Evolutionary conservation across 2,329 filamentous ascomycete genomes (phyloP).

Genomic region (Ophiostoma sp.): DNA sequence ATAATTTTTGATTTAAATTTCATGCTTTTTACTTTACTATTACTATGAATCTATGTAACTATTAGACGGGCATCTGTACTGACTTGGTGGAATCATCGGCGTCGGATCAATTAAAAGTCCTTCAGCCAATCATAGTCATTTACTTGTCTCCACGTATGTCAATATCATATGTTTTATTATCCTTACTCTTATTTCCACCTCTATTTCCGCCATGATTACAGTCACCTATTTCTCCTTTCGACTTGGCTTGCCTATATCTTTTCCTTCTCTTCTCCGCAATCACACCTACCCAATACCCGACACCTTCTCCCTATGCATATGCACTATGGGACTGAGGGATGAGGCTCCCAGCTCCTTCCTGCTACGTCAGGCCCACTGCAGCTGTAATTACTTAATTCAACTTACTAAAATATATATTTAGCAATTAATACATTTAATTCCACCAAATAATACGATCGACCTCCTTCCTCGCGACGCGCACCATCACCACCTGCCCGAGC

Average conservation of each 20-base stretch:
- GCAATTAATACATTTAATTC: neutral
- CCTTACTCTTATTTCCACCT: no score
- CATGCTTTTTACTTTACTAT: no score
- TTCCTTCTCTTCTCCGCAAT: neutral
- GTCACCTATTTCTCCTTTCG: neutral
- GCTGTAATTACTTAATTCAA: constrained; percentile 5
- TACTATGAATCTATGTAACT: no score
- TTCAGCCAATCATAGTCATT: no score
- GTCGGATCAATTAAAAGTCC: no score
- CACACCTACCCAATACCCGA: neutral
- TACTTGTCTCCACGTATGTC: no score
- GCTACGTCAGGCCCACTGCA: neutral
- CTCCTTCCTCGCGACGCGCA: constrained; percentile 5
- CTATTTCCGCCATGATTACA: neutral
- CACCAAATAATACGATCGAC: neutral
- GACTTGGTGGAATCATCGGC: no score
- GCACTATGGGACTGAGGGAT: neutral
- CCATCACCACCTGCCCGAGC: neutral
- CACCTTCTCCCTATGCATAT: neutral
- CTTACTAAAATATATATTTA: neutral
- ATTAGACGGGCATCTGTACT: no score
- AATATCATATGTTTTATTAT: no score
- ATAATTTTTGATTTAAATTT: no score
- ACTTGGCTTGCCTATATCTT: neutral
- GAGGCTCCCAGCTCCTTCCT: neutral